Evolutionary conservation across 352 stramenopile species (phyloP), one percentile per base, ranked within the genome.

Genomic region (Thalassiosira mediterranea): DNA sequence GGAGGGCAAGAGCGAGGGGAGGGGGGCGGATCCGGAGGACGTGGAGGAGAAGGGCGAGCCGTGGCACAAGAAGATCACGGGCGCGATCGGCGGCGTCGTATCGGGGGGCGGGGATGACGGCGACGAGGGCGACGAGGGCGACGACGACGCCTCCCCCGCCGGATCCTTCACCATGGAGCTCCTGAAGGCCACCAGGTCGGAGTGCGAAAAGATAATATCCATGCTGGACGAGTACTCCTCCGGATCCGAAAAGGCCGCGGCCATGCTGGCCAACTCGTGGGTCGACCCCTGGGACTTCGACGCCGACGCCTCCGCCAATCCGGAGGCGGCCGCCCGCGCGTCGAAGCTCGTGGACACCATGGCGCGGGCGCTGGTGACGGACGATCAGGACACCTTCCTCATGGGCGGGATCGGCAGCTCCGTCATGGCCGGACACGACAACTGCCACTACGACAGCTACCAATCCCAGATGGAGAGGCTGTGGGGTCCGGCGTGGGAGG

Each of bases 391-490:
- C 3, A 47, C 57, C 32, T 79, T 84, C 38, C 21, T 84, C 0
- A 73, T 84, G 29, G 75, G 75, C 8, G 68, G 59, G 0, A 84
- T 84, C 38, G 75, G 75, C 37, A 71, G 48, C 0, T 70, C 47
- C 19, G 75, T 84, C 3, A 69, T 62, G 26, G 75, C 75, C 19
- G 69, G 75, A 31, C 63, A 83, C 13, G 56, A 78, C 32, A 76
- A 83, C 42, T 79, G 75, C 40, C 64, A 79, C 47, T 79, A 79
- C 15, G 69, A 84, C 46, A 70, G 56, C 8, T 84, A 84, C 42
- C 48, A 84, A 64, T 76, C 29, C 29, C 75, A 84, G 66, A 64
- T 84, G 40, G 56, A 84, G 61, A 34, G 69, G 19, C 57, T 65
- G 0, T 79, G 72, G n/a, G 38, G 47, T 15, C 63, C 69, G 2